Conservation (phyloP, 192 early-diverging fungal species). For the Coemansia sp. region DNA sequence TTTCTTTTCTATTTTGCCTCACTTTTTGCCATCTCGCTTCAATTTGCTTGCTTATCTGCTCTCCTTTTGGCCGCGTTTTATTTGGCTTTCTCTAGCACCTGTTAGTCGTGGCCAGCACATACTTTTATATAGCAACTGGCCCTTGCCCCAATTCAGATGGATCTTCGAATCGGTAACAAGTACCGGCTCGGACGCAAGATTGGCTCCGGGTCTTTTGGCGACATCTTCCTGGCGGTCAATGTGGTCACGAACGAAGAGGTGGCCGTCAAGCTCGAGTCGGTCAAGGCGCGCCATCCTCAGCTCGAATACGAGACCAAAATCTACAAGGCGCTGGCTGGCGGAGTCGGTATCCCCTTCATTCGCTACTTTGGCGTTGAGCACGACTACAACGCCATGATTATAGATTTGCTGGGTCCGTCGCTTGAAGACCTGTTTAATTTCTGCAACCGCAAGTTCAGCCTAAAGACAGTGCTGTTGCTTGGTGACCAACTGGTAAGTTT, state of each 20-base stretch:
- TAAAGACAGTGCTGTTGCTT: slow-evolving; percentile 83
- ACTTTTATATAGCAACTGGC: slow-evolving; percentile 10
- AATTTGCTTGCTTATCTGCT: slow-evolving; percentile 10
- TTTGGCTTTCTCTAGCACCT: not conserved
- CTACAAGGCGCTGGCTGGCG: slow-evolving; percentile 91
- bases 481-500: slow-evolving; percentile 77
- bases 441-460: slow-evolving; percentile 82
- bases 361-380: slow-evolving; percentile 81
- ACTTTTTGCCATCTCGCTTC: slow-evolving; percentile 6
- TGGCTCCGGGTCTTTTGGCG: slow-evolving; percentile 96
- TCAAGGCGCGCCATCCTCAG: slow-evolving; percentile 94
- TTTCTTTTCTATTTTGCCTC: slow-evolving; percentile 11
- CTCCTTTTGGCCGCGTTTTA: not conserved
- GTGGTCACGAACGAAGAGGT: slow-evolving; percentile 92
- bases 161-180: slow-evolving; percentile 89
- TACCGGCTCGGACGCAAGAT: slow-evolving; percentile 94
- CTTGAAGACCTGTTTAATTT: slow-evolving; percentile 90
- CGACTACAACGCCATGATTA: slow-evolving; percentile 83
- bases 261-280: slow-evolving; percentile 95
- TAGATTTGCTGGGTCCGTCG: slow-evolving; percentile 88
- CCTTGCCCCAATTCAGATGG: slow-evolving; percentile 52
- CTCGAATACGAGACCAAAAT: slow-evolving; percentile 97
- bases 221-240: slow-evolving; percentile 92
- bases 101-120: slow-evolving; percentile 15
- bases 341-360: slow-evolving; percentile 86